phyloP scores from a whole-genome alignment of 345 rosid genomes.

The Euphorbia peplus region DNA sequence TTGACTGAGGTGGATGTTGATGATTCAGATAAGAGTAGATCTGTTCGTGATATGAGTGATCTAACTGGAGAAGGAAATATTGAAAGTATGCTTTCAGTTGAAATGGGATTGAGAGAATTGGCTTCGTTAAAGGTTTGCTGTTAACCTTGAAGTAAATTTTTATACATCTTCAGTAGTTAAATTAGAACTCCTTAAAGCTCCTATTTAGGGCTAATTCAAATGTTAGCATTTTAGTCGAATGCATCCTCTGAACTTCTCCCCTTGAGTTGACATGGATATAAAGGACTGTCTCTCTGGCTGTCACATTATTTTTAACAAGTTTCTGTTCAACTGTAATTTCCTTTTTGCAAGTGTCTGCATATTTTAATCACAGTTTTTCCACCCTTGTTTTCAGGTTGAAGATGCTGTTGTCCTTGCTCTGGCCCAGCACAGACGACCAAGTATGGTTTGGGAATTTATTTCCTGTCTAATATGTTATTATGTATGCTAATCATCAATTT shows the following conservation, averaged over 20 bases:
- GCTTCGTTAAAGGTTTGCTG: slow-evolving; percentile 77
- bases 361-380: slow-evolving; percentile 1
- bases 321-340: background rate
- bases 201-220: background rate
- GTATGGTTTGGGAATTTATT: slow-evolving; percentile 46
- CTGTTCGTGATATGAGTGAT: slow-evolving; percentile 59
- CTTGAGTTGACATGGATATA: background rate
- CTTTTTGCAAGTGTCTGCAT: background rate
- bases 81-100: slow-evolving; percentile 96
- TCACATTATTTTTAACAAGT: background rate
- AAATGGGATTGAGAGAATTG: slow-evolving; percentile 93
- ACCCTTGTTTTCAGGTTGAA: slow-evolving; percentile 57
- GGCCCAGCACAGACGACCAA: slow-evolving; percentile 54
- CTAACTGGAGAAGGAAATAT: slow-evolving; percentile 96
- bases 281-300: background rate
- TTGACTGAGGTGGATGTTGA: slow-evolving; percentile 45
- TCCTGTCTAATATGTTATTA: slow-evolving; percentile 32
- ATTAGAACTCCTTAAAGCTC: slow-evolving; percentile 11
- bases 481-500: background rate
- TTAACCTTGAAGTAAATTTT: slow-evolving; percentile 2
- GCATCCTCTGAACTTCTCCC: background rate
- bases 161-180: slow-evolving; percentile 1
- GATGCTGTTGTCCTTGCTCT: slow-evolving; percentile 82
- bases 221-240: background rate
- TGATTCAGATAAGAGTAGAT: slow-evolving; percentile 51